phyloP scores from a whole-genome alignment of 139 green algal genomes.

The Axilococcus clingmanii region DNA sequence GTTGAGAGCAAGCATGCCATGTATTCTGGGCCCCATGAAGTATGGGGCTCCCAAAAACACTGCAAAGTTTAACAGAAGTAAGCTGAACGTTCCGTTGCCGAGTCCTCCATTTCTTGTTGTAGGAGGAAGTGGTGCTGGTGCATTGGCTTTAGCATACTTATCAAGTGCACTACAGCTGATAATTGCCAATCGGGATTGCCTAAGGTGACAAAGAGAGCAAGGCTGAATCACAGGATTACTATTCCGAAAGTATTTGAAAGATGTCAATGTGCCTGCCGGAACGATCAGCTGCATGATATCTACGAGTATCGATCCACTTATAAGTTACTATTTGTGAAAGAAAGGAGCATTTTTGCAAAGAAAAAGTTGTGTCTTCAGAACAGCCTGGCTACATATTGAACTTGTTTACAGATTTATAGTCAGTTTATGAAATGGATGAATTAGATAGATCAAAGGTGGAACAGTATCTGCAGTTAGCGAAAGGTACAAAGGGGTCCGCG shows the following conservation, averaged over 20 bases:
- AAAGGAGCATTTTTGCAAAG: too few species aligned
- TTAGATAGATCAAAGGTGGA: slow-evolving; percentile 45
- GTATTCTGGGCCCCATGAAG: slow-evolving; percentile 4
- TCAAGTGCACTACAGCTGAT: too few species aligned
- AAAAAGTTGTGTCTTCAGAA: too few species aligned
- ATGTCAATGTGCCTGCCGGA: too few species aligned
- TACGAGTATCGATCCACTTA: too few species aligned
- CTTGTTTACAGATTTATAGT: background rate
- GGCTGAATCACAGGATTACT: too few species aligned
- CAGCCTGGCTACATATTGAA: too few species aligned
- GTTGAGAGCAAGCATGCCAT: slow-evolving; percentile 18
- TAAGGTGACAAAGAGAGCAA: too few species aligned
- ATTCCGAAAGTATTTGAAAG: too few species aligned
- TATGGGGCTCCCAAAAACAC: slow-evolving; percentile 13
- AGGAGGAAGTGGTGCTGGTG: background rate
- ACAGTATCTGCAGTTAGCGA: slow-evolving; percentile 60
- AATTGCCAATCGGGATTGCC: too few species aligned
- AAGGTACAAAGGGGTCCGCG: slow-evolving; percentile 37
- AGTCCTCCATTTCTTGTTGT: slow-evolving; percentile 8
- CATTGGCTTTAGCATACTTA: background rate
- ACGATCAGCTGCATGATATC: too few species aligned
- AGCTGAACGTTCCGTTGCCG: slow-evolving; percentile 18
- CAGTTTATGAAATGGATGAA: background rate
- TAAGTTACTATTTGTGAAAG: too few species aligned
- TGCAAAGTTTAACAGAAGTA: slow-evolving; percentile 30